Base-by-base conservation (phyloP, 331 rosid genomes). In the Quercus phellos region DNA sequence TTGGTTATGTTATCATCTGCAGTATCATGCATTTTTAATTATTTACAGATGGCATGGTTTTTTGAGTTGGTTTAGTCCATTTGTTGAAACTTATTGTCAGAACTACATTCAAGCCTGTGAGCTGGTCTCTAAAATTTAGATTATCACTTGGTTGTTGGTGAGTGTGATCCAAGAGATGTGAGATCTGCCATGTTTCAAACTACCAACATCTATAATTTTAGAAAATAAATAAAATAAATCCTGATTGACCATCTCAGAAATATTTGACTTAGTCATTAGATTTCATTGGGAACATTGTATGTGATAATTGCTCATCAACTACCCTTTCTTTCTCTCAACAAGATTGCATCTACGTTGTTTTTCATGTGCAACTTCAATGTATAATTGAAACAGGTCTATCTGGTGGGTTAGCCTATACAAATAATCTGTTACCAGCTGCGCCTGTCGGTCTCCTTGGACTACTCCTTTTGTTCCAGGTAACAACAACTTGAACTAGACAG, bases 381-480 rank as follows among this genome's bases (percentile, higher is more conserved):
- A 69, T 16, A 53, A 75, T 74, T 84, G 82, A 81, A 81, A 78
- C 88, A 92, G 99, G 97, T 78, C 21, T 87, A 46, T 86, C 99
- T 55, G 96, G 97, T 64, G 99, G 97, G 38, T 82, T 94, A 75
- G 90, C 82, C 80, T 92, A 92, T 81, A 85, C 93, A 43, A 87
- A 92, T 22, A 94, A 92, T 87, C 84, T 91, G 29, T 66, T 91
- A 59, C 90, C 98, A 70, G 97, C 97, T 58, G 85, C 88, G 12
- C 98, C 98, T 63, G 81, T 84, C 34, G 94, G 99, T 66, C 98
- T 94, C 66, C 97, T 94, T 77, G 98, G 98, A 58, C 77, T 91
- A 76, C 99, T 94, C 71, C 83, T 94, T 75, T 82, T 94, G 87
- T 75, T 94, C 79, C 99, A 94, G 98, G 99, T 94, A 88, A 75